Evolutionary conservation across 164 flowering plant genomes (phyloP).

Genomic region (Vitis labrusca): DNA sequence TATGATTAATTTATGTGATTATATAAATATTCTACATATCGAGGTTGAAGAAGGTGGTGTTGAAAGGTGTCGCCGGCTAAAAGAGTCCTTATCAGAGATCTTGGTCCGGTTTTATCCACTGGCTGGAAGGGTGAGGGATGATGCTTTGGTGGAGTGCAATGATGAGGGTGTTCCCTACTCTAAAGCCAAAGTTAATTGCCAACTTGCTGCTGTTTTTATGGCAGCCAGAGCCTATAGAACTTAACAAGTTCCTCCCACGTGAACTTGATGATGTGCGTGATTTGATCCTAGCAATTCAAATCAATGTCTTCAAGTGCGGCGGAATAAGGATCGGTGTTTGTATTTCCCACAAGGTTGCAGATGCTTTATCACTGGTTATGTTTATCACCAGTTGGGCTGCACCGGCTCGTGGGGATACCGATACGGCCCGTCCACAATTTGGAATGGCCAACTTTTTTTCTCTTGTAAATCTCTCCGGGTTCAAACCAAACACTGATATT

Average conservation of each 20-base stretch:
- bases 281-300: not conserved
- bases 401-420: not conserved
- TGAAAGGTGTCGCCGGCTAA: conserved; percentile 1
- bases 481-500: not conserved
- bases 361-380: not conserved
- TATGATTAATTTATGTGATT: too few species aligned
- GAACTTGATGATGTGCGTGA: not conserved
- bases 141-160: conserved; percentile 11
- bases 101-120: too few species aligned
- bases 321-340: conserved; percentile 7
- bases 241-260: conserved; percentile 6
- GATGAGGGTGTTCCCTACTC: conserved; percentile 8
- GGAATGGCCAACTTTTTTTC: not conserved
- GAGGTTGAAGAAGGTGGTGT: too few species aligned
- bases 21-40: too few species aligned
- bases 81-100: conserved; percentile 14
- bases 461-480: not conserved
- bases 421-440: not conserved
- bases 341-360: conserved; percentile 14
- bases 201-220: not conserved
- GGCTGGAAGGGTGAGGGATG: not conserved
- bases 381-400: conserved; percentile 12
- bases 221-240: not conserved
- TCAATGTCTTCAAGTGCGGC: conserved; percentile 14
- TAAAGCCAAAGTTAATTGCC: not conserved